A percentile compares a stretch with the other conserved stretches of the same genome.
These are phyloP conservation scores for Pezicula neosporulosa DNA, from an alignment of 2,329 filamentous ascomycete genomes.

Conservation along the genomic window DNA sequence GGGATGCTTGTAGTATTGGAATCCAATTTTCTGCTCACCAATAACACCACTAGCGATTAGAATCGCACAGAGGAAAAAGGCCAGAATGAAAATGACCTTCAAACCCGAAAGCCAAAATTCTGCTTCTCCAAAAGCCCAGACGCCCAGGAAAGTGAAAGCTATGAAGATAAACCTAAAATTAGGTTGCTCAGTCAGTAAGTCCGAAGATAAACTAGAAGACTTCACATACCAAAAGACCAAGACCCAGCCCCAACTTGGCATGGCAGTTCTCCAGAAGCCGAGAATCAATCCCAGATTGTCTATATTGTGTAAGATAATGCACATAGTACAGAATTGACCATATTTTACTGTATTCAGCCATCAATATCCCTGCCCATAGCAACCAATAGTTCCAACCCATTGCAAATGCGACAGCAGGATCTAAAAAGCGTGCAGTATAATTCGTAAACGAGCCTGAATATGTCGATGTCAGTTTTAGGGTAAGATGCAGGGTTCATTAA, in stretches of 20 bases:
- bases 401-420: constrained; percentile 2
- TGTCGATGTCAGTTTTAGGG: too few relatives aligned
- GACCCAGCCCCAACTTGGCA: too few relatives aligned
- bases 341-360: constrained; percentile 5
- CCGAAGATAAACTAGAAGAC: constrained; percentile 40
- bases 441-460: background rate
- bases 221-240: too few relatives aligned
- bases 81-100: background rate
- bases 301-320: constrained; percentile 40
- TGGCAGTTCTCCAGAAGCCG: too few relatives aligned
- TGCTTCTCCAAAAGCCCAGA: constrained; percentile 35
- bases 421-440: background rate
- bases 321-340: background rate
- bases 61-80: background rate
- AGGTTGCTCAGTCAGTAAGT: constrained; percentile 77
- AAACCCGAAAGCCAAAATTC: constrained; percentile 45
- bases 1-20: constrained; percentile 38
- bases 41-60: constrained; percentile 69
- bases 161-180: constrained; percentile 63
- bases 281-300: constrained; percentile 1
- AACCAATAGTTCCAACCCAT: constrained; percentile 25
- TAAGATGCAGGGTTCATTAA: too few relatives aligned
- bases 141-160: constrained; percentile 61
- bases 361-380: constrained; percentile 17
- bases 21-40: constrained; percentile 56